A percentile compares a stretch with the other conserved stretches of the same genome.
phyloP scores from a whole-genome alignment of 768 basidiomycete genomes.

The Leccinum subgranulosum region DNA sequence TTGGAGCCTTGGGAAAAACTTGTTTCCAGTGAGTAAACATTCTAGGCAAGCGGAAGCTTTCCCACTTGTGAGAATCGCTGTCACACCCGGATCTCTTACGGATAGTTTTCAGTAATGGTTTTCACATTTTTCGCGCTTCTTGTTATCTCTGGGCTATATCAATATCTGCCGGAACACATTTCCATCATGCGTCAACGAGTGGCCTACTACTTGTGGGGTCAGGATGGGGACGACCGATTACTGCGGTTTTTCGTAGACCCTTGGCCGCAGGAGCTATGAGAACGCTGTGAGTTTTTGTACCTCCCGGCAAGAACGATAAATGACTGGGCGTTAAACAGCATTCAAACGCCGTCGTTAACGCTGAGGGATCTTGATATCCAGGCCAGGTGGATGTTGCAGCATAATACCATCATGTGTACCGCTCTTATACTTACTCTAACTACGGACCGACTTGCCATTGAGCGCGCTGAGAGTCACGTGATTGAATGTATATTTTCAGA shows the following conservation, averaged over 20 bases:
- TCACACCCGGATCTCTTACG: slow-evolving; percentile 4
- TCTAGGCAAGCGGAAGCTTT: not conserved
- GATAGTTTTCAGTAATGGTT: slow-evolving; percentile 37
- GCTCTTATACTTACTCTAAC: not conserved
- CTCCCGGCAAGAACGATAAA: not conserved
- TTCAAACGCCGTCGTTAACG: not conserved
- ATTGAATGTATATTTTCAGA: not conserved
- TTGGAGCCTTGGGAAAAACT: slow-evolving; percentile 72
- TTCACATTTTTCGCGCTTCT: slow-evolving; percentile 41
- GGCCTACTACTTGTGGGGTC: slow-evolving; percentile 63
- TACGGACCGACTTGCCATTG: not conserved
- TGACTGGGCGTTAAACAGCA: not conserved
- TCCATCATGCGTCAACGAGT: slow-evolving; percentile 51
- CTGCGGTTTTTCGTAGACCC: slow-evolving; percentile 29
- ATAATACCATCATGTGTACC: not conserved
- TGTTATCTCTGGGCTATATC: slow-evolving; percentile 48
- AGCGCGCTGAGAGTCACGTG: not conserved
- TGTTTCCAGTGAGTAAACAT: slow-evolving; percentile 46
- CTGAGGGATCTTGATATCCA: not conserved
- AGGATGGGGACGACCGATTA: slow-evolving; percentile 39
- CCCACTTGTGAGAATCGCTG: not conserved
- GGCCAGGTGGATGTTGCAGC: not conserved
- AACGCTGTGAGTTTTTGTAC: slow-evolving; percentile 12
- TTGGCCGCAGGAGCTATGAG: slow-evolving; percentile 24
- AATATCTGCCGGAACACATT: slow-evolving; percentile 61